These are phyloP conservation scores for Hypsizygus ulmarius DNA, from an alignment of 1,284 basidiomycete species.

Conservation along the genomic window DNA sequence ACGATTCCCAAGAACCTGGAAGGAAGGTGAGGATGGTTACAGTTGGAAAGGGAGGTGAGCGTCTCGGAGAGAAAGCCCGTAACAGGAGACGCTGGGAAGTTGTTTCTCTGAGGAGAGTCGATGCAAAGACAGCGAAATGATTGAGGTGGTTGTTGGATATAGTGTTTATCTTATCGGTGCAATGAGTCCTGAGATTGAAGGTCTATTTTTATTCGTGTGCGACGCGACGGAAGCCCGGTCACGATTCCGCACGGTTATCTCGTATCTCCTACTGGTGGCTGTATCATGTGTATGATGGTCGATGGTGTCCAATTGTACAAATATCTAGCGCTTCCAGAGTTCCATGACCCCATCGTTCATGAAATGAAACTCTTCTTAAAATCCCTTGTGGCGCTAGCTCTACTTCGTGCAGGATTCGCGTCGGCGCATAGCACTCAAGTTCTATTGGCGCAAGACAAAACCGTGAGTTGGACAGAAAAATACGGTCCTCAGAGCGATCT, in stretches of 20 bases:
- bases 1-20: slow-evolving; percentile 59
- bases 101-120: slow-evolving; percentile 34
- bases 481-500: slow-evolving; percentile 72
- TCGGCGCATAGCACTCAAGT: slow-evolving; percentile 10
- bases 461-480: slow-evolving; percentile 57
- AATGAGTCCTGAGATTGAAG: neutral
- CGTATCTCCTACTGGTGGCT: neutral
- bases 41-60: slow-evolving; percentile 28
- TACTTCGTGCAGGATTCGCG: slow-evolving; percentile 1
- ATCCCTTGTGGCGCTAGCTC: neutral
- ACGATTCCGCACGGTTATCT: neutral
- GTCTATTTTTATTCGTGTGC: too few species aligned
- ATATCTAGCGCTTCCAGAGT: neutral
- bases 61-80: slow-evolving; percentile 34
- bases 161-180: neutral
- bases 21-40: slow-evolving; percentile 38
- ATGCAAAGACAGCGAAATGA: slow-evolving; percentile 33
- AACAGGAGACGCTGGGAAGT: slow-evolving; percentile 38
- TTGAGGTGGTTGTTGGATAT: too few species aligned
- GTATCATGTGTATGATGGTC: too few species aligned
- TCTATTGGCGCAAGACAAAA: slow-evolving; percentile 9
- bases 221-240: too few species aligned
- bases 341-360: neutral
- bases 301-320: neutral
- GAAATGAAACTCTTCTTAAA: slow-evolving; percentile 1